These are phyloP conservation scores for Hypoxylon sp. DNA, from an alignment of 2,329 filamentous ascomycete genomes.

Conservation along the genomic window DNA sequence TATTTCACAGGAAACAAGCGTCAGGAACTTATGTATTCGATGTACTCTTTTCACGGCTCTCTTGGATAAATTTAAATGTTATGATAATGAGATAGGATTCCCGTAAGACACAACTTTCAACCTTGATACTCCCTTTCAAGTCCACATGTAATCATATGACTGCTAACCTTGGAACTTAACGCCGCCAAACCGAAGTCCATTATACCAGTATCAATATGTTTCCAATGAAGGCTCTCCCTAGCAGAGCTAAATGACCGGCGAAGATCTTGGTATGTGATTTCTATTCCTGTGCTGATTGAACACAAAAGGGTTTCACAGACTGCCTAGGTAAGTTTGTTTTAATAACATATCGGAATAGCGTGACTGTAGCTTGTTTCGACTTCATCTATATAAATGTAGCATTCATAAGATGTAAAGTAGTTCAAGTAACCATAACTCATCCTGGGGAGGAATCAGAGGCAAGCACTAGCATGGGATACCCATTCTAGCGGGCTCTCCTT, in stretches of 20 bases:
- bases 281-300: no score
- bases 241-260: not conserved
- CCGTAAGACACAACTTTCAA: not conserved
- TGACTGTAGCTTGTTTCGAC: not conserved
- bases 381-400: not conserved
- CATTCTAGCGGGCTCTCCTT: no score
- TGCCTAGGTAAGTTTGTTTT: no score
- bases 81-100: slow-evolving; percentile 4
- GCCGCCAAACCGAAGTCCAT: not conserved
- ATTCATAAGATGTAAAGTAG: no score
- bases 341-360: not conserved
- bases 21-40: slow-evolving; percentile 6
- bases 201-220: not conserved
- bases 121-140: not conserved
- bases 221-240: not conserved
- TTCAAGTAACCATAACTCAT: no score
- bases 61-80: slow-evolving; percentile 7
- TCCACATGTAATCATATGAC: not conserved
- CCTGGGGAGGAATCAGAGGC: not conserved
- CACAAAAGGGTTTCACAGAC: no score
- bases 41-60: slow-evolving; percentile 14
- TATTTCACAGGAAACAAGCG: slow-evolving; percentile 3
- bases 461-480: no score
- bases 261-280: not conserved
- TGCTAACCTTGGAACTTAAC: not conserved